Base-by-base conservation (phyloP, 768 basidiomycete genomes). In the Boletellus emodensis region DNA sequence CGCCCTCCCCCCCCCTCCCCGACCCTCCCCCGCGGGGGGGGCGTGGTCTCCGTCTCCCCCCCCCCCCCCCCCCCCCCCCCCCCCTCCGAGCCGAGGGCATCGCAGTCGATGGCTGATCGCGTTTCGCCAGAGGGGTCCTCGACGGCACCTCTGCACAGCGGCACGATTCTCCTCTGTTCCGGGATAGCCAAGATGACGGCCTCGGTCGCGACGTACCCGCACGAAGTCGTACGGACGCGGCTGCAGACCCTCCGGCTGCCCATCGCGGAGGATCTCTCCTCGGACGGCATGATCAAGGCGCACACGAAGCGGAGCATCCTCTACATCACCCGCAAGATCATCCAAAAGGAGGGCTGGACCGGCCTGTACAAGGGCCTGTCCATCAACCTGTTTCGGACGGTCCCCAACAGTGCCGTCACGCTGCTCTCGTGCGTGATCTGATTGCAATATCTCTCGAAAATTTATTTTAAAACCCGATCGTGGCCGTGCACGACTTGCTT, bases 141-240 rank as follows among this genome's bases (percentile, higher is more conserved):
- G 46, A 49, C 52, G 10, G 55, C 40, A 7, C 67, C 68, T n/a
- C 43, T 68, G 33, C 66, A 55, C 26, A 57, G 52, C 18, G 67
- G 74, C 42, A 74, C 82, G 18, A 94, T 98, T 56, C 83, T 99
- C 14, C 68, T 85, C 17, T 98, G 94, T 73, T 94, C 92, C 15
- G 91, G 90, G n/a, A 71, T 83, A 24, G 87, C 94, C 18, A 99
- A 99, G 68, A 96, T 97, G 90, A 85, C 90, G 1, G 96, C 96
- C 8, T 94, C 93, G 15, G 73, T 97, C 17, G 89, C 87, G 34
- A 98, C 96, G 32, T 99, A 99, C 67, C 96, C 96, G 1, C 96
- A 99, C 71, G 96, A 99, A 69, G 96, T 99, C 39, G 79, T 99
- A 33, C 88, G 96, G n/a, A 98, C 96, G n/a, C 83, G 95, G 6